A percentile compares a stretch with the other conserved stretches of the same genome.
Evolutionary conservation across 352 stramenopile species (phyloP).

Genomic region (Phytophthora rubi): DNA sequence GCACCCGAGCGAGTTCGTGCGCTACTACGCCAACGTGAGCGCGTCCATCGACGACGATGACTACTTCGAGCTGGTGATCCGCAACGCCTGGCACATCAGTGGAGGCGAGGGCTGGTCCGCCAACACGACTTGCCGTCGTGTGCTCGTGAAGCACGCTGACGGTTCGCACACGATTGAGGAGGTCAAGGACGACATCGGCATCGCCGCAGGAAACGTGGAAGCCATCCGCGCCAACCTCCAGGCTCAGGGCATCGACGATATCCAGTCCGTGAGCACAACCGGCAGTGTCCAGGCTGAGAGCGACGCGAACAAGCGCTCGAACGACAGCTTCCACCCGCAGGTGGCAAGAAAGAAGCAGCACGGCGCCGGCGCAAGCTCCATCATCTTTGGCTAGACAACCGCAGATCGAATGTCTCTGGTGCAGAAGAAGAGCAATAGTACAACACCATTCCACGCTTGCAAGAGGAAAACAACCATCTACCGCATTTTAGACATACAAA

Average conservation of each 20-base stretch:
- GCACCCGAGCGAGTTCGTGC: conserved; percentile 82
- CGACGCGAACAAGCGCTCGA: conserved; percentile 60
- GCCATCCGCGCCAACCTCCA: conserved; percentile 83
- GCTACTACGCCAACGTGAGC: conserved; percentile 92
- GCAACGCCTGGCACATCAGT: conserved; percentile 88
- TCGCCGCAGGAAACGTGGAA: conserved; percentile 67
- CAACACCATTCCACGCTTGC: not conserved
- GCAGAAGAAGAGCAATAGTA: not conserved
- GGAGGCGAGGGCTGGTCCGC: conserved; percentile 80
- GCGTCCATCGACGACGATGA: conserved; percentile 92
- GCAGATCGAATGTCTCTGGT: not conserved
- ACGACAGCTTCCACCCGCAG: conserved; percentile 58
- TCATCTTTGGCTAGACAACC: conserved; percentile 75
- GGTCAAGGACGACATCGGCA: conserved; percentile 86
- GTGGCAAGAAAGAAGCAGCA: conserved; percentile 82
- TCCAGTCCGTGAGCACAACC: conserved; percentile 49
- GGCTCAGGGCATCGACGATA: conserved; percentile 66
- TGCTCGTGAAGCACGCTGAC: conserved; percentile 88
- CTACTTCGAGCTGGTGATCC: conserved; percentile 95
- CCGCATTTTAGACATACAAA: not conserved
- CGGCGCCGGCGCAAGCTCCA: conserved; percentile 76
- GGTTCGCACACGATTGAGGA: conserved; percentile 85
- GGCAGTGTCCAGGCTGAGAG: conserved; percentile 59
- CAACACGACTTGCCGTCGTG: conserved; percentile 89
- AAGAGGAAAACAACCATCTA: not conserved